Base-by-base conservation (phyloP, 306 rosid genomes). In the Vachellia collinsii region DNA sequence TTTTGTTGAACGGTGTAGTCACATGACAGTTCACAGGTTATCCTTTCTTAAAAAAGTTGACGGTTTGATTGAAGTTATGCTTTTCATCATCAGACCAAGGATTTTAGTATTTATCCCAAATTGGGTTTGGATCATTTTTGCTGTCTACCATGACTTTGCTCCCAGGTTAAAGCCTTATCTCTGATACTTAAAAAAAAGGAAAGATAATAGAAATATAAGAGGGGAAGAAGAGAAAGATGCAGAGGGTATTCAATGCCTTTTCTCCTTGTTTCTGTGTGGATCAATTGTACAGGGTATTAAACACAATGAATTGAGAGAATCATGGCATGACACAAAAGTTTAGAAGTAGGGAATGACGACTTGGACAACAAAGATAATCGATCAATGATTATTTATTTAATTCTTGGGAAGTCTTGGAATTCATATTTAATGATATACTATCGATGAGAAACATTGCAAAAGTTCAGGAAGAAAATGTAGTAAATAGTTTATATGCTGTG, bases 391-490 rank as follows among this genome's bases (percentile, higher is more conserved):
- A 19, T 53, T 53, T 53, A 53, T 65, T 22, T 11, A 43, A 20
- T 36, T 44, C 39, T 22, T 43, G 29, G 29, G 39, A 42, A 36
- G 12, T 70, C 25, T 70, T 44, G 16, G 34, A 70, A 20, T 70
- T 44, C 38, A 6, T 42, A 4, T n/a, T 69, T 20, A 43, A 20
- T 69, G 20, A 43, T 69, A 69, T 11, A 25, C 51, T 14, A 14
- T 25, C 5, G 34, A 72, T 73, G 20, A 4, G 39, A 73, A 29
- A 23, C 61, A 14, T 42, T 50, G 22, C 38, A 54, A 3, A 11
- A 80, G 37, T 73, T 64, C n/a, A 61, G 64, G n/a, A 72, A 72
- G 56, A 62, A 61, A 61, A 38, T 72, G 37, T n/a, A 59, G 64
- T 19, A 4, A 9, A 19, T 53, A 22, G 36, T 9, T 70, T 29